phyloP scores from a whole-genome alignment of 2,329 filamentous ascomycete species.

The Calonectria henricotiae region DNA sequence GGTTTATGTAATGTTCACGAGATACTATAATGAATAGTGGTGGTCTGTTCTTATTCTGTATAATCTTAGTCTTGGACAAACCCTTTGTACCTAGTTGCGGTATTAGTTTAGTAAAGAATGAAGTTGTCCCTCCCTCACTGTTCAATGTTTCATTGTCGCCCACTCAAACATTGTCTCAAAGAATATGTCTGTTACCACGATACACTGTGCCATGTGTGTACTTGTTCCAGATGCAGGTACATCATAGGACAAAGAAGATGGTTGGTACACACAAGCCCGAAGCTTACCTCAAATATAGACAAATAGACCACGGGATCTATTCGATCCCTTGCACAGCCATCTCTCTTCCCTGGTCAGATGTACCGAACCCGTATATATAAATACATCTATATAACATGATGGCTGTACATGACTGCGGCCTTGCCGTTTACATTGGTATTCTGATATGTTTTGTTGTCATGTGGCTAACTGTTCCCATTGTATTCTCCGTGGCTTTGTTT shows the following conservation, averaged over 20 bases:
- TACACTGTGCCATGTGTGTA: neutral
- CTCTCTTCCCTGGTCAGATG: neutral
- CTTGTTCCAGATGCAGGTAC: neutral
- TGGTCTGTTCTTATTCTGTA: conserved; percentile 10
- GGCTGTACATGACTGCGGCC: conserved; percentile 42
- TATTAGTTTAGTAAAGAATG: conserved; percentile 14
- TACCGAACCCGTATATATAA: neutral
- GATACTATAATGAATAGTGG: conserved; percentile 19
- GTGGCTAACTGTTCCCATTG: conserved; percentile 43
- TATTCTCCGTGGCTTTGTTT: conserved; percentile 37
- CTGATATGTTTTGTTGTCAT: conserved; percentile 39
- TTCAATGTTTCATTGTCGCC: neutral
- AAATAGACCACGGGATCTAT: neutral
- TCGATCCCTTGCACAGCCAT: neutral
- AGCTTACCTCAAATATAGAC: neutral
- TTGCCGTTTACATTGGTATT: conserved; percentile 45
- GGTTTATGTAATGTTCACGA: conserved; percentile 23
- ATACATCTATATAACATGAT: conserved; percentile 18
- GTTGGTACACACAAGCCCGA: too few relatives aligned
- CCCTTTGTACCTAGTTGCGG: conserved; percentile 5
- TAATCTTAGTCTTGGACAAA: conserved; percentile 3
- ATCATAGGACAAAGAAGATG: neutral
- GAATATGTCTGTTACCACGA: neutral
- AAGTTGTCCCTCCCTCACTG: neutral
- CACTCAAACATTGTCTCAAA: neutral